Percentiles rank a stretch among this genome's conserved stretches.
Conservation (phyloP, 352 stramenopile genomes). For the Saprolegnia diclina region DNA sequence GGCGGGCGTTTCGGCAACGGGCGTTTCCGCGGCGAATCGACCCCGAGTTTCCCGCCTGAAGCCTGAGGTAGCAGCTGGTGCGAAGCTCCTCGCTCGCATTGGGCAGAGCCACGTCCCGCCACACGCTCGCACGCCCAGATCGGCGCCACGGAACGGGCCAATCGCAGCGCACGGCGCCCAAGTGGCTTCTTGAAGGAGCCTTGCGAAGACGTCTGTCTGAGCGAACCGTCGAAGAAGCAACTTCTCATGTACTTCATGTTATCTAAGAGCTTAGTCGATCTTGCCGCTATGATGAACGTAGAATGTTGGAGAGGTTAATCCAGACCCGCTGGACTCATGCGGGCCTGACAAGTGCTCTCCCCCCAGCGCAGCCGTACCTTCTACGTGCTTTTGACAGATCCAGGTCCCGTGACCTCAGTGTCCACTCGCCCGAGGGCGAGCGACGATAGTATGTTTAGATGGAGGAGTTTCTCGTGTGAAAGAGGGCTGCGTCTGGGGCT, state of each 20-base stretch:
- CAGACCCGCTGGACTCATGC: neutral
- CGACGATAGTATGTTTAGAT: conserved; percentile 16
- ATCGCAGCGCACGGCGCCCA: too few relatives aligned
- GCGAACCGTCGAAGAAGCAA: too few relatives aligned
- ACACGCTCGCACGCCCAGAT: too few relatives aligned
- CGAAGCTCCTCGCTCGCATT: too few relatives aligned
- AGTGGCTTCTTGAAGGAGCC: too few relatives aligned
- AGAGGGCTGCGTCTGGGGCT: neutral
- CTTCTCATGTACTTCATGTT: neutral
- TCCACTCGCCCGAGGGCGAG: neutral
- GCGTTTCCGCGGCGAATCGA: too few relatives aligned
- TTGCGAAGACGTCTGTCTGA: too few relatives aligned
- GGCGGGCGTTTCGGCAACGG: too few relatives aligned
- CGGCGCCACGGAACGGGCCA: too few relatives aligned
- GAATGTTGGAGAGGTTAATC: conserved; percentile 14
- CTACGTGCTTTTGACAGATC: conserved; percentile 22
- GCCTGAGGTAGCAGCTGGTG: too few relatives aligned
- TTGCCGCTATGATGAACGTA: neutral
- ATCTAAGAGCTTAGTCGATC: neutral
- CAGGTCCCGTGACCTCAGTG: conserved; percentile 18
- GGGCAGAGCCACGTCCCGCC: too few relatives aligned
- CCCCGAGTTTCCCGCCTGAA: too few relatives aligned
- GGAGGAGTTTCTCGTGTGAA: conserved; percentile 8
- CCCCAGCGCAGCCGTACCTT: neutral
- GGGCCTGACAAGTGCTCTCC: neutral